Evolutionary conservation across 2,329 filamentous ascomycete genomes (phyloP), one percentile per base, ranked within the genome.

Genomic region (Hymenoscyphus repandus): DNA sequence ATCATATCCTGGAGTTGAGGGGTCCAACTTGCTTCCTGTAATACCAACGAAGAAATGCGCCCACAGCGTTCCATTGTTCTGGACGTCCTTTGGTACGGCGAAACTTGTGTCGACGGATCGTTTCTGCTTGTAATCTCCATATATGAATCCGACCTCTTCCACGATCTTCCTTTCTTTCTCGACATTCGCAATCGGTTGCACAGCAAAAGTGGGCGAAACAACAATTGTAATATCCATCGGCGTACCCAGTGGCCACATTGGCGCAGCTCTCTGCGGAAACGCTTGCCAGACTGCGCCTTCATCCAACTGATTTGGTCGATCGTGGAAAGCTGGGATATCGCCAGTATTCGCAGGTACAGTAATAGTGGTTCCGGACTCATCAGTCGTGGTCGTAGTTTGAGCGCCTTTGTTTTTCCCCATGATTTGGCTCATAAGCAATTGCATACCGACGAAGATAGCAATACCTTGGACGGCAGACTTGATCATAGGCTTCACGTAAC

Each of bases 31-130:
- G 52, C 81, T 80, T 47, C 91, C 92, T 9, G 83, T 73, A 58
- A 95, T 80, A 10, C 83, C 89, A 54, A 97, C 74, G 63, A 90
- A 96, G 70, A 97, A 95, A 69, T 99, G 93, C 2, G 88, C 92
- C 83, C 89, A 96, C 9, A 99, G 78, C 1, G 92, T 96, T 32
- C 89, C 90, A 67, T 97, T 97, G 59, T 90, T 79, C 74, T 96
- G 91, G 0, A 95, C 90, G 38, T 81, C 76, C 55, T 76, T 75
- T 2, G 93, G 92, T 3, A 97, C 83, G 2, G 76, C 71, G 65
- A 99, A 90, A 34, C 76, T 84, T 6, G 87, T 88, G 59, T 92
- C 84, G 51, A 91, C 78, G 49, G 85, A 77, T 51, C 93, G 82
- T 64, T 79, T 85, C 63, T 97, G 90, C 51, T 82, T 85, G 65